phyloP scores from a whole-genome alignment of 225 moss, liverwort and hornwort genomes.

The Asterella californica region DNA sequence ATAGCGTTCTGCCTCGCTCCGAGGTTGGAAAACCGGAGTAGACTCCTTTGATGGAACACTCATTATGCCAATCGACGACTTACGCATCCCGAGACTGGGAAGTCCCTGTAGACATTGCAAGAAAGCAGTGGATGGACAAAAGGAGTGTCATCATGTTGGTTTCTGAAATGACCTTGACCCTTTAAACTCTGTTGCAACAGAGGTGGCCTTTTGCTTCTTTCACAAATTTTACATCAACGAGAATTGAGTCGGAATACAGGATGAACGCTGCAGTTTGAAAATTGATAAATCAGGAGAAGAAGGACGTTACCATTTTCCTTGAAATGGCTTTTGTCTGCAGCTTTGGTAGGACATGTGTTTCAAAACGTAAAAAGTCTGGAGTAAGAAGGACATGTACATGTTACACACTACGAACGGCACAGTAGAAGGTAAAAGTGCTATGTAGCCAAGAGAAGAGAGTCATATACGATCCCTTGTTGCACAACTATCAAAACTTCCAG shows the following conservation, averaged over 20 bases:
- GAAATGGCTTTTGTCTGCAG: neutral
- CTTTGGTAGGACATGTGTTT: constrained; percentile 24
- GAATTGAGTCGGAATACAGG: neutral
- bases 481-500: neutral
- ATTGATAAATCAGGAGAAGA: neutral
- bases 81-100: neutral
- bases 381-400: neutral
- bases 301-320: constrained; percentile 10
- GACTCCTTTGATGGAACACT: constrained; percentile 7
- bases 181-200: neutral
- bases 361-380: constrained; percentile 16
- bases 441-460: neutral
- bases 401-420: neutral
- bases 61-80: constrained; percentile 30
- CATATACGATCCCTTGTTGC: too few species aligned
- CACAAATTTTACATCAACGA: neutral
- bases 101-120: neutral
- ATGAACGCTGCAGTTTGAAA: neutral
- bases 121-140: neutral
- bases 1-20: neutral
- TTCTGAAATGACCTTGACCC: neutral
- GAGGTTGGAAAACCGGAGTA: neutral
- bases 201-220: neutral
- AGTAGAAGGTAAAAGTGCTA: neutral
- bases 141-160: neutral